These are phyloP conservation scores for Madurella fahalii DNA, from an alignment of 2,329 filamentous ascomycete genomes.

Conservation along the genomic window DNA sequence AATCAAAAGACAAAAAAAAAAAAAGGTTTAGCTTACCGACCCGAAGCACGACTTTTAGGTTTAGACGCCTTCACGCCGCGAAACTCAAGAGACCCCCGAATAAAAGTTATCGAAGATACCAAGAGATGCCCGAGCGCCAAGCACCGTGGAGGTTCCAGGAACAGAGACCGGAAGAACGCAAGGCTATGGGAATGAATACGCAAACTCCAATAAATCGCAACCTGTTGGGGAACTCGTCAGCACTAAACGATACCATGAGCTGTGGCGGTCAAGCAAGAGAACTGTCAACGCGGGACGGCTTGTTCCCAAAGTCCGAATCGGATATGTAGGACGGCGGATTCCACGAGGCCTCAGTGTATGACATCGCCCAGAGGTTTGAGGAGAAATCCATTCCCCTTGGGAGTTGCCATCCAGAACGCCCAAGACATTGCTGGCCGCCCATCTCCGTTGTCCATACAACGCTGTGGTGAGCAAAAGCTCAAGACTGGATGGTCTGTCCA, in stretches of 20 bases:
- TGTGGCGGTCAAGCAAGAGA: background rate
- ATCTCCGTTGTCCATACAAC: too few relatives aligned
- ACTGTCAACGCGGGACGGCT: background rate
- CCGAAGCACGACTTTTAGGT: constrained; percentile 5
- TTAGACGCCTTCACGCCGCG: constrained; percentile 22
- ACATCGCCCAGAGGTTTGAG: too few relatives aligned
- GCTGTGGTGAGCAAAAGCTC: too few relatives aligned
- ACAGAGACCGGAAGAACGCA: constrained; percentile 13
- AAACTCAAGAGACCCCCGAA: constrained; percentile 19
- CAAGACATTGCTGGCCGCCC: too few relatives aligned
- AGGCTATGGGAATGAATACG: constrained; percentile 9
- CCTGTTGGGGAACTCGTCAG: background rate
- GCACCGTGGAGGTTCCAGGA: background rate
- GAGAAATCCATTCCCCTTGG: too few relatives aligned
- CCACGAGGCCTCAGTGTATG: too few relatives aligned
- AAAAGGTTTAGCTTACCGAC: background rate
- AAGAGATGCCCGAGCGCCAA: constrained; percentile 7
- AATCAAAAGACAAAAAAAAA: background rate
- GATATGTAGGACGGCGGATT: too few relatives aligned
- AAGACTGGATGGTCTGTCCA: too few relatives aligned
- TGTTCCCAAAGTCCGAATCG: background rate
- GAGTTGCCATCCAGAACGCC: too few relatives aligned
- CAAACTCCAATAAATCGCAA: constrained; percentile 5
- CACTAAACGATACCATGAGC: background rate
- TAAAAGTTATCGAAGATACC: constrained; percentile 17